Base-by-base conservation (phyloP, 371 early-diverging fungal genomes). In the Apophysomyces variabilis region DNA sequence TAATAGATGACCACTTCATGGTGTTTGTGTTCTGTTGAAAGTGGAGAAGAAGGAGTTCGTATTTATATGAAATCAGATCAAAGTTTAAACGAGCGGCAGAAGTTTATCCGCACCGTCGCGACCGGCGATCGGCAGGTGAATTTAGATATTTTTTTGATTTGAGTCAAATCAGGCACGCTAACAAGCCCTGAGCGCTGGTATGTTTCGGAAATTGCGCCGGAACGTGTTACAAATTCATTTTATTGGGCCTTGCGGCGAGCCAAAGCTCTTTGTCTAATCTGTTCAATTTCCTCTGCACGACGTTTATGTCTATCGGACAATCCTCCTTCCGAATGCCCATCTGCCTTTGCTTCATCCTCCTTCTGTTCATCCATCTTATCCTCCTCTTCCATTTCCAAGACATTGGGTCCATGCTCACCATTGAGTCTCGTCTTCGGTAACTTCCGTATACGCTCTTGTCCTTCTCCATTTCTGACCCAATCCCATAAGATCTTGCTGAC, bases 401-500 rank as follows among this genome's bases (percentile, higher is more conserved):
- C 72, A 11, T 69, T 72, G 1, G 78, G 72, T 12, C 76, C 66
- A 47, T 77, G 74, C 65, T 75, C 79, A 6, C 82, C 82, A 47
- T 79, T 82, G 12, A 82, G 36, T 56, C 76, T 60, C 5, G 79
- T 73, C 18, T 58, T 66, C 0, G 80, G 81, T 14, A 80, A 58
- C 44, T 66, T 60, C 26, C 64, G 66, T 47, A 80, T 76, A 13
- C 80, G 66, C n/a, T 65, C 72, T 18, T 72, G 72, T 0, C 84
- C 80, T 41, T 75, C 79, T 41, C 81, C 69, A 3, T 69, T 26
- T 38, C 76, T 74, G 9, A 85, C 79, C 86, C 86, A 85, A 14
- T 82, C 80, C 77, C 76, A 85, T 0, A 81, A 14, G 5, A 89
- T 77, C 62, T 88, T 88, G 60, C 87, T 86, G 11, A 86, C 90